Conservation (phyloP, 2,329 filamentous ascomycete genomes). For the Nemania sp. region DNA sequence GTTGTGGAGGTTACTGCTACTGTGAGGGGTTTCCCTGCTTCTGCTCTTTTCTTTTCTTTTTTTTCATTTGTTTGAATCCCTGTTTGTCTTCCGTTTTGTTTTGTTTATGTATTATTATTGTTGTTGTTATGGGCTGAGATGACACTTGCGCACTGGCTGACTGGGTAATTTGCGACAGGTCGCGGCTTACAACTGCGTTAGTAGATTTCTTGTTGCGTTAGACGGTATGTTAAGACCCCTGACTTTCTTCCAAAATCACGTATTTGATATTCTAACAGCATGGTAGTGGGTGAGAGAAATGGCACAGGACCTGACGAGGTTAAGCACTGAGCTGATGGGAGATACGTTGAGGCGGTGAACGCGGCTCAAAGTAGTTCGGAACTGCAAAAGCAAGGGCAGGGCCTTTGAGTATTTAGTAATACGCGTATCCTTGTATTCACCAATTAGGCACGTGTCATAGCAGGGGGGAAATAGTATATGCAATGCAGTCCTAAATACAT, state of each 20-base stretch:
- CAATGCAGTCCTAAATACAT: constrained; percentile 21
- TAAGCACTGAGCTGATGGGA: constrained; percentile 48
- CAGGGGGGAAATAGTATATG: constrained; percentile 12
- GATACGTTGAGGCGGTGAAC: neutral
- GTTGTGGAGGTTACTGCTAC: constrained; percentile 86
- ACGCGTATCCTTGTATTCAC: neutral
- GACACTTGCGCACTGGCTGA: neutral
- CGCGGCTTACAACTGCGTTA: constrained; percentile 87
- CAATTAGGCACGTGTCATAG: neutral
- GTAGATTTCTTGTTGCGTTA: constrained; percentile 83
- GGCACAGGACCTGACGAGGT: constrained; percentile 61
- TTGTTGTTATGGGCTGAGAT: too few species aligned
- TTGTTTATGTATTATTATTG: neutral
- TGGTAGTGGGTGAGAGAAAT: constrained; percentile 68
- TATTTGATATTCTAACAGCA: constrained; percentile 44
- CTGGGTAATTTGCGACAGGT: constrained; percentile 54
- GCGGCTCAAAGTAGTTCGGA: neutral
- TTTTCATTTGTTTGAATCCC: too few species aligned
- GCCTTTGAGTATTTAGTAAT: neutral
- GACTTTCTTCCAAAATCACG: neutral
- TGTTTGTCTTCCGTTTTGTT: too few species aligned
- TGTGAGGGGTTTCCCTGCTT: constrained; percentile 63
- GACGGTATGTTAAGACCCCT: constrained; percentile 67
- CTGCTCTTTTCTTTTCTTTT: too few species aligned
- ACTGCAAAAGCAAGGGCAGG: neutral